A percentile compares a stretch with the other conserved stretches of the same genome.
Conservation (phyloP, 805 yeast species). For the Candida oleophila region DNA sequence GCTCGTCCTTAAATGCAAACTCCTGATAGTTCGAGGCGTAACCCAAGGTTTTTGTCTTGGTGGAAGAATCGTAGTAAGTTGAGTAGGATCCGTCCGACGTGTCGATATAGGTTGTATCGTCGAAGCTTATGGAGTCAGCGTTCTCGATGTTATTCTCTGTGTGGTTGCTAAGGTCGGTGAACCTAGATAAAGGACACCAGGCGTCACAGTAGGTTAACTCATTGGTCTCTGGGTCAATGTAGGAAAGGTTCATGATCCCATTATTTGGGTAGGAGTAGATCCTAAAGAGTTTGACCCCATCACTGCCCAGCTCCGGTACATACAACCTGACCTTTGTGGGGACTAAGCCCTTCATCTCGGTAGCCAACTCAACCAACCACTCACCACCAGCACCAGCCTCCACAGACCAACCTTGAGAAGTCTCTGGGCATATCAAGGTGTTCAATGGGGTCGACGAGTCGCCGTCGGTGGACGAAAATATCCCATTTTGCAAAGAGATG, state of each 20-base stretch:
- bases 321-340: constrained; percentile 77
- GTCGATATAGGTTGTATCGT: constrained; percentile 32
- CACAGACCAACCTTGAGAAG: constrained; percentile 54
- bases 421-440: constrained; percentile 58
- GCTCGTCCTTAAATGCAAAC: constrained; percentile 71
- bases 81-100: constrained; percentile 34
- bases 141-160: constrained; percentile 23
- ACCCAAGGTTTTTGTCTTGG: constrained; percentile 35
- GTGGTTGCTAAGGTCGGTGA: constrained; percentile 29
- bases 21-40: constrained; percentile 65
- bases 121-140: constrained; percentile 25
- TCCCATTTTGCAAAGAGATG: constrained; percentile 57
- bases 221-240: constrained; percentile 71
- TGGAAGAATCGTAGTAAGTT: constrained; percentile 32
- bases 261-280: constrained; percentile 73
- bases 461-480: constrained; percentile 48
- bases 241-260: constrained; percentile 90
- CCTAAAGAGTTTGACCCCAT: constrained; percentile 64
- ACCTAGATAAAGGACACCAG: constrained; percentile 71
- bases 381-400: constrained; percentile 53
- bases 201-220: constrained; percentile 73
- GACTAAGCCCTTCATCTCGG: constrained; percentile 41
- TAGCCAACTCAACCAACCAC: constrained; percentile 62
- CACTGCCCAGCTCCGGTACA: constrained; percentile 50
- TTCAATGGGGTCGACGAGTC: constrained; percentile 22